Conservation (phyloP, 2,329 filamentous ascomycete genomes). For the Fusarium graminum region DNA sequence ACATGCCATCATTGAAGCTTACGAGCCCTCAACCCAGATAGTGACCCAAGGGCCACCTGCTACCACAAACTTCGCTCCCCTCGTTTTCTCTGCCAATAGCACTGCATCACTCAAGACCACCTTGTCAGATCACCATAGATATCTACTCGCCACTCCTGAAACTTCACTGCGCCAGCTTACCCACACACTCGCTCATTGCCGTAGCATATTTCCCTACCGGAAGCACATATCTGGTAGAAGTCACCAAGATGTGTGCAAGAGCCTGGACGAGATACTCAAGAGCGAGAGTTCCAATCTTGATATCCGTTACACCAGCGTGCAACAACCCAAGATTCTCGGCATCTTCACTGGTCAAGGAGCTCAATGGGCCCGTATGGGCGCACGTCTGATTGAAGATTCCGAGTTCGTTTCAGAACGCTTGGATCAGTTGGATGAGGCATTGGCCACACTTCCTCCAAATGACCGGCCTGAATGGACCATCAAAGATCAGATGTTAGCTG, state of each 20-base stretch:
- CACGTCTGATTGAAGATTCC: not conserved
- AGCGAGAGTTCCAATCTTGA: not conserved
- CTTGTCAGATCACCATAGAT: not conserved
- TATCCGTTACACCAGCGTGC: not conserved
- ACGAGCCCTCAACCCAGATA: not conserved
- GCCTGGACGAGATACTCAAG: not conserved
- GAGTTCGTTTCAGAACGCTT: not conserved
- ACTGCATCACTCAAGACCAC: not conserved
- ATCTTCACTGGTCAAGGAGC: slow-evolving; percentile 8
- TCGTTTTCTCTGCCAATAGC: not conserved
- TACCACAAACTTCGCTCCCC: not conserved
- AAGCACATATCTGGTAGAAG: not conserved
- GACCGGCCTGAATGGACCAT: not conserved
- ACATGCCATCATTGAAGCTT: slow-evolving; percentile 18
- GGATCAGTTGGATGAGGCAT: not conserved
- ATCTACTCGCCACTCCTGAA: not conserved
- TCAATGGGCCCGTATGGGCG: slow-evolving; percentile 1
- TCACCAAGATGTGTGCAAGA: not conserved
- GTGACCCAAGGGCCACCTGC: too few species aligned
- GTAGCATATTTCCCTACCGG: not conserved
- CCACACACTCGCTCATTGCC: not conserved
- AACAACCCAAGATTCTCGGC: not conserved
- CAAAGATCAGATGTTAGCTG: not conserved
- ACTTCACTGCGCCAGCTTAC: not conserved
- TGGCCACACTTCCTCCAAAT: not conserved